phyloP scores from a whole-genome alignment of 1,284 basidiomycete genomes.

The Rhodotorula sp. region DNA sequence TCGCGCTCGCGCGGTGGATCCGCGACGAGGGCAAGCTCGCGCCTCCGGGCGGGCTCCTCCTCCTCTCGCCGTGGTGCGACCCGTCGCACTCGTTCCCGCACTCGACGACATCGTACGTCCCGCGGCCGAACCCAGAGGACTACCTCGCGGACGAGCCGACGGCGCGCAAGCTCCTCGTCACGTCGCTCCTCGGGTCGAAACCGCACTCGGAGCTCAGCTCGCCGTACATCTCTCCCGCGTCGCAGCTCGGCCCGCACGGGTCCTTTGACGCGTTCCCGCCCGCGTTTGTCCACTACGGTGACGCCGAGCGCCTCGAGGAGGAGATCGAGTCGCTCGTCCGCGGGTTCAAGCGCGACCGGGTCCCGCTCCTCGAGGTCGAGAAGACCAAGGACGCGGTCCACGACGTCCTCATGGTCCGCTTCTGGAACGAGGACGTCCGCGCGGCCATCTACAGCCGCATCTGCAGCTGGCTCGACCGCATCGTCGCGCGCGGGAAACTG shows the following conservation, averaged over 20 bases:
- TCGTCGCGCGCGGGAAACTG: conserved; percentile 3
- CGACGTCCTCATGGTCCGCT: conserved; percentile 37
- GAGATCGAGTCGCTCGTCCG: conserved; percentile 36
- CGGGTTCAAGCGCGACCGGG: conserved; percentile 29
- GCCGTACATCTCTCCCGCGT: conserved; percentile 39
- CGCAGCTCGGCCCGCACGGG: conserved; percentile 29
- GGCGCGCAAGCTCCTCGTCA: conserved; percentile 32
- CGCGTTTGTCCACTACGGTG: conserved; percentile 39
- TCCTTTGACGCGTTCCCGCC: conserved; percentile 32
- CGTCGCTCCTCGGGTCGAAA: conserved; percentile 34
- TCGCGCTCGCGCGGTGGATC: conserved; percentile 51
- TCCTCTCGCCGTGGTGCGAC: conserved; percentile 40
- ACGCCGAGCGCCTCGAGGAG: conserved; percentile 38
- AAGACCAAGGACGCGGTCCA: conserved; percentile 38
- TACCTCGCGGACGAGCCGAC: conserved; percentile 38
- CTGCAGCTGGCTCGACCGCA: conserved; percentile 25
- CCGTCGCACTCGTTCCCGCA: conserved; percentile 35
- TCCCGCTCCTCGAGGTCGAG: conserved; percentile 25
- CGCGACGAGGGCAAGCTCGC: conserved; percentile 46
- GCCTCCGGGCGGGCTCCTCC: conserved; percentile 30
- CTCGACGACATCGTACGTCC: conserved; percentile 21
- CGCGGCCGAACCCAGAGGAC: conserved; percentile 39
- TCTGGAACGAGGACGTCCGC: conserved; percentile 38
- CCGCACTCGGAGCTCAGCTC: conserved; percentile 30
- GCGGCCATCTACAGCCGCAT: conserved; percentile 22